Evolutionary conservation across 2,329 filamentous ascomycete genomes (phyloP).

Genomic region (Ascochyta clinopodiicola): DNA sequence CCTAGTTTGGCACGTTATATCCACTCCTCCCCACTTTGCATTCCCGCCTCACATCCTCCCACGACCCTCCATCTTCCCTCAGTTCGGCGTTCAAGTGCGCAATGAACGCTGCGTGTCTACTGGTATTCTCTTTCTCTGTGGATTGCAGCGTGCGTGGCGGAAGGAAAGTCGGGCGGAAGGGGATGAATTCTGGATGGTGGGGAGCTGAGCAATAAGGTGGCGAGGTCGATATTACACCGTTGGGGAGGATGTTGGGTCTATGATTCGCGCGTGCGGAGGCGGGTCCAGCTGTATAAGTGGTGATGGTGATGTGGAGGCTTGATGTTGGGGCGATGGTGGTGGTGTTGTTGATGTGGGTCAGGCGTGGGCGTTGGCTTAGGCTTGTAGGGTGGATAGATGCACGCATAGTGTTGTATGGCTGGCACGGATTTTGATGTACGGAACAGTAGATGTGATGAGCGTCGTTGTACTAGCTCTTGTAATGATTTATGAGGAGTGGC

Average conservation of each 20-base stretch:
- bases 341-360: neutral
- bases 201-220: neutral
- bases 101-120: neutral
- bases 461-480: neutral
- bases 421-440: too few species aligned
- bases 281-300: neutral
- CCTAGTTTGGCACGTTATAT: neutral
- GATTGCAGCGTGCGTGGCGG: neutral
- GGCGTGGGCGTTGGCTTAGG: too few species aligned
- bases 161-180: conserved; percentile 2
- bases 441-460: too few species aligned
- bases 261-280: neutral
- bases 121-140: neutral
- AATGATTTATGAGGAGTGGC: too few species aligned
- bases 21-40: neutral
- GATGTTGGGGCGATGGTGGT: conserved; percentile 1
- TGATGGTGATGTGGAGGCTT: neutral
- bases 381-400: neutral
- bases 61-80: neutral
- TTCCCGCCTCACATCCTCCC: neutral
- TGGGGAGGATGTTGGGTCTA: neutral
- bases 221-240: neutral
- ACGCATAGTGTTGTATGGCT: neutral
- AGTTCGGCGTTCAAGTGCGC: neutral
- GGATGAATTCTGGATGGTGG: neutral